Percentiles rank a stretch among this genome's conserved stretches.
These are phyloP conservation scores for Aspergillus ruber DNA, from an alignment of 2,329 filamentous ascomycete species.

Conservation along the genomic window DNA sequence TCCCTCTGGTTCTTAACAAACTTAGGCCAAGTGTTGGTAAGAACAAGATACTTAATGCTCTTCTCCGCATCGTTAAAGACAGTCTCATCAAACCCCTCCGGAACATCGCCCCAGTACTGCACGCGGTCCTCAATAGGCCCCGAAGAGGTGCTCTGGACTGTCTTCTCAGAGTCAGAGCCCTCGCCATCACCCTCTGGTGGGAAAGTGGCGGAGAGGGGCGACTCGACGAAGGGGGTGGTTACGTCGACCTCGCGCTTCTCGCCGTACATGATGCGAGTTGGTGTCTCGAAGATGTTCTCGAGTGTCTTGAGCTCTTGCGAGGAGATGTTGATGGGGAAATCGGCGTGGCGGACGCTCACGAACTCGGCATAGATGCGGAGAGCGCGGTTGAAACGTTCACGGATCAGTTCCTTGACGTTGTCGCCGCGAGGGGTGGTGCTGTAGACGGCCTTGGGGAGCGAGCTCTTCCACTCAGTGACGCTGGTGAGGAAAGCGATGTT, in stretches of 20 bases:
- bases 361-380: constrained; percentile 57
- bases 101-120: constrained; percentile 29
- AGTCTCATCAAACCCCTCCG: constrained; percentile 42
- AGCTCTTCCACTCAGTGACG: constrained; percentile 52
- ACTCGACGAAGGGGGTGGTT: constrained; percentile 31
- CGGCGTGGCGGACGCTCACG: constrained; percentile 55
- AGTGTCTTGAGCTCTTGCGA: constrained; percentile 50
- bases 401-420: constrained; percentile 27
- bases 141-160: constrained; percentile 9
- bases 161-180: constrained; percentile 5
- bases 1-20: constrained; percentile 22
- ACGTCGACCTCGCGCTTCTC: constrained; percentile 39
- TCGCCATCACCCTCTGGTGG: constrained; percentile 4
- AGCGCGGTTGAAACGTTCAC: constrained; percentile 52
- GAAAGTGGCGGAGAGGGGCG: constrained; percentile 4
- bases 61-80: constrained; percentile 56
- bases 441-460: constrained; percentile 17
- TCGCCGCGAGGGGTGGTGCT: constrained; percentile 16
- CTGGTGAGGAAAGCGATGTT: constrained; percentile 61
- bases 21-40: constrained; percentile 61
- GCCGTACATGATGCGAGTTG: constrained; percentile 38
- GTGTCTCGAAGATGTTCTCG: constrained; percentile 51
- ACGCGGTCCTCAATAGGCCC: constrained; percentile 21
- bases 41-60: constrained; percentile 60
- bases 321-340: constrained; percentile 62